A percentile compares a stretch with the other conserved stretches of the same genome.
Conservation (phyloP, 495 filamentous ascomycete species). For the Aspergillus sclerotiicarbonarius region DNA sequence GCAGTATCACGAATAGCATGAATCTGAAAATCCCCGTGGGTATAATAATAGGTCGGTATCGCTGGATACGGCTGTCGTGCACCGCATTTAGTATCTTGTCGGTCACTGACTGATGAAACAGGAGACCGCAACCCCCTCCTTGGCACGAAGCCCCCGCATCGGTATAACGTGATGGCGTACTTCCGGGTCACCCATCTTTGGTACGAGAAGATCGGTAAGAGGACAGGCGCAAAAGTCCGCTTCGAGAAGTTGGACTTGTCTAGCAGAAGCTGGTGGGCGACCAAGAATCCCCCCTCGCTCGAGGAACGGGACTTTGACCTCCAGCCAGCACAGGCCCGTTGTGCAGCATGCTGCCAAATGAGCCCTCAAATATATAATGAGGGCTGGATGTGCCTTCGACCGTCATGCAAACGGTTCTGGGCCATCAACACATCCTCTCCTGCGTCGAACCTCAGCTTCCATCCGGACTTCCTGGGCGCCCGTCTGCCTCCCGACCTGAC, state of each 20-base stretch:
- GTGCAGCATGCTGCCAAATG: slow-evolving; percentile 35
- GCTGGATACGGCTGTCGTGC: too few species aligned
- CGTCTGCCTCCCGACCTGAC: slow-evolving; percentile 34
- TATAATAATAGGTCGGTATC: slow-evolving; percentile 57
- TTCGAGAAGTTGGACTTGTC: slow-evolving; percentile 67
- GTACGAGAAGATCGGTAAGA: slow-evolving; percentile 54
- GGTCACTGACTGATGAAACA: slow-evolving; percentile 21
- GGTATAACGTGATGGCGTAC: slow-evolving; percentile 69
- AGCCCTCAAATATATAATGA: slow-evolving; percentile 48
- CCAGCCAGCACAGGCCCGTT: slow-evolving; percentile 27
- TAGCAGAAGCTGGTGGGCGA: slow-evolving; percentile 68
- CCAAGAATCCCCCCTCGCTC: slow-evolving; percentile 26
- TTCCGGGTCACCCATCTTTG: slow-evolving; percentile 74
- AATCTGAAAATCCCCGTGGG: slow-evolving; percentile 43
- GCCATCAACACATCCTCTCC: slow-evolving; percentile 24
- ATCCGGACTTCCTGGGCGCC: slow-evolving; percentile 54
- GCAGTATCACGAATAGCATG: slow-evolving; percentile 38
- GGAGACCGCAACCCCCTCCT: slow-evolving; percentile 53
- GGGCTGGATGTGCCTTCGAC: slow-evolving; percentile 72
- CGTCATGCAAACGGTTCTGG: slow-evolving; percentile 59
- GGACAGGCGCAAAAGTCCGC: slow-evolving; percentile 55
- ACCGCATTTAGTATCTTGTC: too few species aligned
- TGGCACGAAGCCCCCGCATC: slow-evolving; percentile 55
- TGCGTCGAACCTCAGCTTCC: slow-evolving; percentile 48
- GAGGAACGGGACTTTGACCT: slow-evolving; percentile 22